Evolutionary conservation across 768 basidiomycete genomes (phyloP), one percentile per base, ranked within the genome.

Genomic region (Podaxis sp.): DNA sequence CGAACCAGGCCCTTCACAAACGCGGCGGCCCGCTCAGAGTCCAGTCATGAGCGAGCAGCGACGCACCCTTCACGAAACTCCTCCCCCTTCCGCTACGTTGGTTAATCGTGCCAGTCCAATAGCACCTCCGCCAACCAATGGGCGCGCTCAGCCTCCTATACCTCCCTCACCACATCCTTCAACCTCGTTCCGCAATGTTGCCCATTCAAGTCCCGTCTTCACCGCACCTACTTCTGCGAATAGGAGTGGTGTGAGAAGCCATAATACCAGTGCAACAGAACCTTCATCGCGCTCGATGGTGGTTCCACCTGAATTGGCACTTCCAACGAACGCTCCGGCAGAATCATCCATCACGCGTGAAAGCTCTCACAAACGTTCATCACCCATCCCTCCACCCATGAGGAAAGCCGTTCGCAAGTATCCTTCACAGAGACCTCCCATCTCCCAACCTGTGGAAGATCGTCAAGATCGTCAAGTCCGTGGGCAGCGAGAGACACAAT

Each of bases 351-450:
- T 59, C 65, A 40, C 64, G 64, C 49, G 58, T 52, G 57, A 51
- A 53, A 54, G 49, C 26, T 57, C 63, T 2, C 48, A 59, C 55
- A 44, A 55, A 36, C 57, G 33, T 11, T 60, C 53, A 30, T 53
- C 55, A 6, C 52, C 63, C 15, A 57, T 54, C 22, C 44, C 57
- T n/a, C 56, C 42, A 33, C 65, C 68, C 17, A 33, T 60, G 30
- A 63, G n/a, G 17, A 53, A 49, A 53, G 51, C 56, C 33, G 61
- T 57, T 26, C 69, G 64, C 1, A 67, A 52, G 12, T 64, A 42
- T 38, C 63, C 66, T 57, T 64, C 67, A 3, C 65, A 62, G n/a
- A 65, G 57, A 39, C 69, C 59, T 12, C 57, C 24, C 26, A 39
- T 52, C 38, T 57, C 64, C 55, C 61, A 57, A 58, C 63, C 30